Conservation (phyloP, 2,329 filamentous ascomycete species). For the Xylariaceae sp. region DNA sequence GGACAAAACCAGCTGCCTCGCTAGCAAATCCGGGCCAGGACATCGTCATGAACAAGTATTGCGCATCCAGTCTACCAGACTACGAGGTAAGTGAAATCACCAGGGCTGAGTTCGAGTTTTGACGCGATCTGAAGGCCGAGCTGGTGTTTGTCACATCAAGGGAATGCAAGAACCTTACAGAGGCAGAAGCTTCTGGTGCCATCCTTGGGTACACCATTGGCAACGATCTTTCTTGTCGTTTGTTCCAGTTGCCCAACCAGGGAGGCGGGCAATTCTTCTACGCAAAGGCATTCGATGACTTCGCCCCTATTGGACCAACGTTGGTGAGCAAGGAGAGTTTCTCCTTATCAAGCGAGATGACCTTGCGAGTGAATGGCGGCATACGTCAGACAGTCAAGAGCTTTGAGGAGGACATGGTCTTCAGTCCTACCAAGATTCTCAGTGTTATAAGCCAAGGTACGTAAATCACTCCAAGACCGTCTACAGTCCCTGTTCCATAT, state of each 20-base stretch:
- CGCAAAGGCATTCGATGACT: conserved; percentile 41
- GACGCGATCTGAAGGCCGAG: conserved; percentile 24
- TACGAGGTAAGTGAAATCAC: conserved; percentile 23
- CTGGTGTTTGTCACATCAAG: conserved; percentile 22
- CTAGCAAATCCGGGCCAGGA: conserved; percentile 24
- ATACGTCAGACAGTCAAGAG: conserved; percentile 36
- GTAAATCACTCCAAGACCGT: neutral
- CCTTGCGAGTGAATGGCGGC: conserved; percentile 41
- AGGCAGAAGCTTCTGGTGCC: conserved; percentile 33
- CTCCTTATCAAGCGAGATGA: conserved; percentile 23
- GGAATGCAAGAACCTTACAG: conserved; percentile 38
- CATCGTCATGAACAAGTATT: conserved; percentile 36
- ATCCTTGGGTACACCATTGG: conserved; percentile 33
- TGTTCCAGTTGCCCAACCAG: conserved; percentile 26
- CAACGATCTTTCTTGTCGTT: conserved; percentile 31
- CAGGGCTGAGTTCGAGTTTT: neutral
- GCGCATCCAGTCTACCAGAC: conserved; percentile 35
- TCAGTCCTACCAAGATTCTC: conserved; percentile 37
- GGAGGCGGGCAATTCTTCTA: conserved; percentile 33
- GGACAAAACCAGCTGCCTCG: conserved; percentile 36
- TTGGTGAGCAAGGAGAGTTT: conserved; percentile 32
- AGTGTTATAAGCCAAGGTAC: conserved; percentile 38
- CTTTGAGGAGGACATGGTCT: conserved; percentile 43
- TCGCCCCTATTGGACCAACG: conserved; percentile 40
- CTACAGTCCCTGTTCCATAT: neutral